Evolutionary conservation across 306 rosid genomes (phyloP).

Genomic region (Prosopis cineraria): DNA sequence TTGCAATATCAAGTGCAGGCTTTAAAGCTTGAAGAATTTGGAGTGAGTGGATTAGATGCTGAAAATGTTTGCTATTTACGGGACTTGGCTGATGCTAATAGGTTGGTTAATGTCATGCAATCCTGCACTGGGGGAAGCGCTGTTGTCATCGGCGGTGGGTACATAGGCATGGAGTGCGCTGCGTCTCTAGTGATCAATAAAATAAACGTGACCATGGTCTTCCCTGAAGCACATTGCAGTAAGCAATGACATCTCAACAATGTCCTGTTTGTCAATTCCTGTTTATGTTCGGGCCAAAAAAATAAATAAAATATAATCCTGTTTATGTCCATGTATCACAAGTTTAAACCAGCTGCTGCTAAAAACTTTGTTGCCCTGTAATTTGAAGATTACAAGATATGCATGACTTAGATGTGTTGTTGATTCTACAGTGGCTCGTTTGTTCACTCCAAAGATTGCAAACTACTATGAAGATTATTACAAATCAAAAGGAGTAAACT

Average conservation of each 20-base stretch:
- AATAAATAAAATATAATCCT: no score
- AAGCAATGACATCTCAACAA: conserved; percentile 38
- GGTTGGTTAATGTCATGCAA: conserved; percentile 62
- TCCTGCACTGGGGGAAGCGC: conserved; percentile 82
- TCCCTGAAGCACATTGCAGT: conserved; percentile 99
- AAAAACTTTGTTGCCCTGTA: background rate
- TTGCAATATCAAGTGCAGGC: conserved; percentile 55
- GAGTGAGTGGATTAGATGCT: conserved; percentile 92
- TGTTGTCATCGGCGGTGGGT: conserved; percentile 97
- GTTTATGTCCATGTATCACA: background rate
- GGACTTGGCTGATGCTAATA: conserved; percentile 80
- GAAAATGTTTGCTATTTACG: conserved; percentile 91
- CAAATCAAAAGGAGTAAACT: conserved; percentile 78
- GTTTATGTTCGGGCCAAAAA: no score
- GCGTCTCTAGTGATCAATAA: conserved; percentile 94
- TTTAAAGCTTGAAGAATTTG: conserved; percentile 94
- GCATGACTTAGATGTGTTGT: conserved; percentile 17
- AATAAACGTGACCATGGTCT: conserved; percentile 87
- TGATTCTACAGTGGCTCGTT: conserved; percentile 84
- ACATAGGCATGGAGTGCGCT: conserved; percentile 98
- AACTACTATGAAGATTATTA: conserved; percentile 87
- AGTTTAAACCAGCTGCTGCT: background rate
- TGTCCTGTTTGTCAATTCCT: conserved; percentile 21
- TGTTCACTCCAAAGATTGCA: conserved; percentile 89
- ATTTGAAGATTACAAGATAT: background rate